These are phyloP conservation scores for Tolypocladium tropicale DNA, from an alignment of 2,329 filamentous ascomycete species.

Conservation along the genomic window DNA sequence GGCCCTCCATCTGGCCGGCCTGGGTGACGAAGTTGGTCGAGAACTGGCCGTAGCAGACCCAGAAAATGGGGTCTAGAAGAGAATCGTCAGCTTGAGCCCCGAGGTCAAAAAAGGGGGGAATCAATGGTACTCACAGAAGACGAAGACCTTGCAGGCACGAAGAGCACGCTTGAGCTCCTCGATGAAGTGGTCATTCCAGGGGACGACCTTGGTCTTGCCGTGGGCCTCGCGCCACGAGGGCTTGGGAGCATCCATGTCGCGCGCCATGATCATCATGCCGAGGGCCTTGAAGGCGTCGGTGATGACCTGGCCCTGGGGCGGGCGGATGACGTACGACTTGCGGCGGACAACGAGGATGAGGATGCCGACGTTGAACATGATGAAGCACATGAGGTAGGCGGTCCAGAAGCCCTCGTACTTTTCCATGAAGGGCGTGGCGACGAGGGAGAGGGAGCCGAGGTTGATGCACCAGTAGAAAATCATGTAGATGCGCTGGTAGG, in stretches of 20 bases:
- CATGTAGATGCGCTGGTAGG: slow-evolving; percentile 61
- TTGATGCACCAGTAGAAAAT: slow-evolving; percentile 70
- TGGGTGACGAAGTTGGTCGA: slow-evolving; percentile 58
- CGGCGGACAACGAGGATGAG: slow-evolving; percentile 35
- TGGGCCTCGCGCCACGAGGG: slow-evolving; percentile 50
- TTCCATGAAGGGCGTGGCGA: slow-evolving; percentile 61
- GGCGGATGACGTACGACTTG: slow-evolving; percentile 40
- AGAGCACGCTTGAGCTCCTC: slow-evolving; percentile 58
- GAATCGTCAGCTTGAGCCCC: neutral
- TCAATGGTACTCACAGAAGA: slow-evolving; percentile 32
- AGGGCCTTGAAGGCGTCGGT: slow-evolving; percentile 49
- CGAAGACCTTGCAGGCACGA: slow-evolving; percentile 62
- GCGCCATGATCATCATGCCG: slow-evolving; percentile 26
- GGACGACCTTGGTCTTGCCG: slow-evolving; percentile 28
- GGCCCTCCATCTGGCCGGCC: slow-evolving; percentile 43
- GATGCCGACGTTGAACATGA: slow-evolving; percentile 53
- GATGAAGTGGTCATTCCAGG: slow-evolving; percentile 62
- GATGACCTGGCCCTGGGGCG: slow-evolving; percentile 51
- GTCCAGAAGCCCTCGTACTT: slow-evolving; percentile 57
- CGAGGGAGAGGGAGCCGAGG: slow-evolving; percentile 56
- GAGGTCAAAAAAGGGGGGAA: too few relatives aligned
- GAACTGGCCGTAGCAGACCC: slow-evolving; percentile 60
- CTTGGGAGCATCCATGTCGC: slow-evolving; percentile 52
- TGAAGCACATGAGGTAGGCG: slow-evolving; percentile 47
- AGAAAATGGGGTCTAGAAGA: slow-evolving; percentile 48